Conservation (phyloP, 1,139 yeast genomes). For the Lodderomyces beijingensis region DNA sequence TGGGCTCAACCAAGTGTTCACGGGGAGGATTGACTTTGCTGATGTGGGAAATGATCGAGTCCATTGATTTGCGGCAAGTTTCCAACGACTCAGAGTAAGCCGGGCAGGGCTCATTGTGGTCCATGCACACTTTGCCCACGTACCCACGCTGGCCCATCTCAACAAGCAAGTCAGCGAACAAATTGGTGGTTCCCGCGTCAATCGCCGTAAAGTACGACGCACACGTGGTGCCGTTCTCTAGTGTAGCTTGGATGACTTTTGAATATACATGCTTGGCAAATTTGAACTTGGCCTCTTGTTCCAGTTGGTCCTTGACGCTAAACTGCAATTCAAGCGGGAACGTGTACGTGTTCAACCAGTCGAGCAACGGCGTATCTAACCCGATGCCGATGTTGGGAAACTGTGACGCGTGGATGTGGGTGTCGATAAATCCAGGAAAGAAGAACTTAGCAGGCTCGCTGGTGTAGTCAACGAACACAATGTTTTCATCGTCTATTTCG, state of each 20-base stretch:
- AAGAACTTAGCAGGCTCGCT: conserved; percentile 45
- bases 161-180: conserved; percentile 70
- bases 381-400: conserved; percentile 93
- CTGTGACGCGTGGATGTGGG: conserved; percentile 96
- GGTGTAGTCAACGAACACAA: conserved; percentile 20
- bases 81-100: conserved; percentile 62
- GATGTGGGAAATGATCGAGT: conserved; percentile 55
- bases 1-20: conserved; percentile 56
- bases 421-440: conserved; percentile 91
- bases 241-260: conserved; percentile 61
- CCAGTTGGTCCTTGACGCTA: conserved; percentile 10
- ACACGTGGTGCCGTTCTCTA: conserved; percentile 81
- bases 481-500: not conserved
- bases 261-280: conserved; percentile 61
- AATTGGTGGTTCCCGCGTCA: conserved; percentile 68
- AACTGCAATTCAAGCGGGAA: conserved; percentile 73
- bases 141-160: conserved; percentile 77
- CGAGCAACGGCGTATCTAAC: conserved; percentile 76
- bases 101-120: conserved; percentile 56
- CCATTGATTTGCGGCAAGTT: conserved; percentile 55
- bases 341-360: conserved; percentile 85
- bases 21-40: conserved; percentile 45
- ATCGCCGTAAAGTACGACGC: conserved; percentile 90
- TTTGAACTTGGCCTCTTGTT: conserved; percentile 38
- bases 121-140: conserved; percentile 95